A percentile compares a stretch with the other conserved stretches of the same genome.
Evolutionary conservation across 129 eudicot genomes (phyloP).

Genomic region (Saposhnikovia divaricata): DNA sequence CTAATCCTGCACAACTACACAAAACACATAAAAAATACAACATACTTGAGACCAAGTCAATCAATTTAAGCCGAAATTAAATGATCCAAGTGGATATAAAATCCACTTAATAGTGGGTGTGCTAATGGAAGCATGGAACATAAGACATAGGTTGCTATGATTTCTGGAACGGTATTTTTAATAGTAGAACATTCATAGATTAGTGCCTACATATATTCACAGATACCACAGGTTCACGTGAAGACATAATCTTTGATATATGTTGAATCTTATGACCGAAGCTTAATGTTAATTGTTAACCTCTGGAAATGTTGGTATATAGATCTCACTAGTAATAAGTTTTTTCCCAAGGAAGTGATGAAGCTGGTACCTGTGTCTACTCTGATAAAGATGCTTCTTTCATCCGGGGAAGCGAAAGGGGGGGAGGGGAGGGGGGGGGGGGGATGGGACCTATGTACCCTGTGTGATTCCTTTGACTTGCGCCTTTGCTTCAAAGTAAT

Average conservation of each 20-base stretch:
- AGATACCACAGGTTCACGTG: not conserved
- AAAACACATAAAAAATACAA: no score
- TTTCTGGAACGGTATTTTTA: not conserved
- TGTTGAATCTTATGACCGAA: not conserved
- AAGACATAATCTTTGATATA: not conserved
- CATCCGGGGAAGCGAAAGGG: not conserved
- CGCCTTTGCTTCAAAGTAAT: not conserved
- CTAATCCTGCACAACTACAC: no score
- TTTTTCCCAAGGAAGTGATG: not conserved
- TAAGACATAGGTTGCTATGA: not conserved
- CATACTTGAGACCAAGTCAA: no score
- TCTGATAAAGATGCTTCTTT: not conserved
- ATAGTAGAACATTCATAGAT: not conserved
- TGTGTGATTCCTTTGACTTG: not conserved
- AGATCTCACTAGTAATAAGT: not conserved
- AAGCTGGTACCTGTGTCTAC: not conserved
- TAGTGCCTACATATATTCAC: not conserved
- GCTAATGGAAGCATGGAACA: not conserved
- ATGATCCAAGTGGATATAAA: no score
- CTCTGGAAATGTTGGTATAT: no score
- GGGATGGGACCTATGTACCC: not conserved
- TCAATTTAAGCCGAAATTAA: no score
- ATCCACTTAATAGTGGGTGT: no score
- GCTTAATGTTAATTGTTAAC: not conserved
- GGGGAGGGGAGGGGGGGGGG: not conserved